A percentile compares a stretch with the other conserved stretches of the same genome.
phyloP scores from a whole-genome alignment of 495 filamentous ascomycete genomes.

The Xylona heveae region DNA sequence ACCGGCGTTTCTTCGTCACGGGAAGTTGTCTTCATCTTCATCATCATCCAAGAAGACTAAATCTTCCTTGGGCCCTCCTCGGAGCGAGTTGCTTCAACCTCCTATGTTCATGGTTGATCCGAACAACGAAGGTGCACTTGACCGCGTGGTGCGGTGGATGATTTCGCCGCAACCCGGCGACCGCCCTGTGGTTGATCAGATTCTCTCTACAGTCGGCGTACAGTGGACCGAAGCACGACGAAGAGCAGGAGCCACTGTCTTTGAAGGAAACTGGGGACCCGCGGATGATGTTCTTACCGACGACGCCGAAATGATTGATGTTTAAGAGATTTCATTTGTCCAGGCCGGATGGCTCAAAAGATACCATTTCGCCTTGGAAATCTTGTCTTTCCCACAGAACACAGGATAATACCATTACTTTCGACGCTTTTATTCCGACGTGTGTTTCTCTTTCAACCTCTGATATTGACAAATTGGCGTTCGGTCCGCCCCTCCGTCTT shows the following conservation, averaged over 20 bases:
- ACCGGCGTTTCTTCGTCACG: slow-evolving; percentile 1
- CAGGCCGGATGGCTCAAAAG: too few relatives aligned
- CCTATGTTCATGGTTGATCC: slow-evolving; percentile 72
- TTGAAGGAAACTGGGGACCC: slow-evolving; percentile 90
- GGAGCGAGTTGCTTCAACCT: slow-evolving; percentile 50
- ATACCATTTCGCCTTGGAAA: too few relatives aligned
- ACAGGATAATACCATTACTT: too few relatives aligned
- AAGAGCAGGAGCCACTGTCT: slow-evolving; percentile 71
- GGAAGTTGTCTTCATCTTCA: slow-evolving; percentile 8
- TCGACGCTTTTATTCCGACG: too few relatives aligned
- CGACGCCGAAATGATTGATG: slow-evolving; percentile 57
- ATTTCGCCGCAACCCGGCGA: slow-evolving; percentile 49
- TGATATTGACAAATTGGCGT: too few relatives aligned
- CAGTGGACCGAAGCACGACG: slow-evolving; percentile 56
- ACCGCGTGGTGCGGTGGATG: slow-evolving; percentile 78
- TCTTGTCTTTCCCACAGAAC: too few relatives aligned
- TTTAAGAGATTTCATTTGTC: too few relatives aligned
- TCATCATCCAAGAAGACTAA: slow-evolving; percentile 1
- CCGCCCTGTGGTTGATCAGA: slow-evolving; percentile 51
- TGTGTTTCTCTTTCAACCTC: too few relatives aligned
- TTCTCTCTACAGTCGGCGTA: slow-evolving; percentile 45
- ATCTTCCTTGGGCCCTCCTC: slow-evolving; percentile 6
- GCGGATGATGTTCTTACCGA: slow-evolving; percentile 46
- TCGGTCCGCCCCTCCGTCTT: too few relatives aligned
- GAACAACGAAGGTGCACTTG: slow-evolving; percentile 45